These are phyloP conservation scores for Tardiomyces blankii DNA, from an alignment of 1,139 yeast species.

Conservation along the genomic window DNA sequence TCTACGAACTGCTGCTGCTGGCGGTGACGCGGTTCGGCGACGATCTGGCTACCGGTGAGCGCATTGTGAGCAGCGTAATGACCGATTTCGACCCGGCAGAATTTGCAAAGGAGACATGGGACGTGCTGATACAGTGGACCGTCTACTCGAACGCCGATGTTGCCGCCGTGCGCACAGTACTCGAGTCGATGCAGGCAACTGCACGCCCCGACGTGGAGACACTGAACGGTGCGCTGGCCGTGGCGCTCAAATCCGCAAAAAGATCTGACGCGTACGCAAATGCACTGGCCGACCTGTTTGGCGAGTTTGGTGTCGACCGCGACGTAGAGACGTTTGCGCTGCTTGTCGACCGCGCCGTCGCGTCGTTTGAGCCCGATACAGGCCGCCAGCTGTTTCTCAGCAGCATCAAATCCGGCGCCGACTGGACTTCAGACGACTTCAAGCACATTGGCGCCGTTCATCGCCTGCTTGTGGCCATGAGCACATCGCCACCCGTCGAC, in stretches of 20 bases:
- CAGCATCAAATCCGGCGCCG: conserved; percentile 30
- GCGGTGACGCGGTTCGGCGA: conserved; percentile 16
- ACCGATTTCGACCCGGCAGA: conserved; percentile 5
- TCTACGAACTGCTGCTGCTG: conserved; percentile 18
- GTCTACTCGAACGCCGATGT: conserved; percentile 14
- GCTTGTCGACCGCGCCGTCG: conserved; percentile 18
- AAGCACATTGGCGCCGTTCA: conserved; percentile 25
- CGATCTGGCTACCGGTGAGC: conserved; percentile 10
- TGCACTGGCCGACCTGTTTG: conserved; percentile 14
- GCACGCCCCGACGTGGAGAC: conserved; percentile 19
- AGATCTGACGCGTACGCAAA: conserved; percentile 13
- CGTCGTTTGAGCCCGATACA: conserved; percentile 13
- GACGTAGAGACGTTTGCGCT: conserved; percentile 19
- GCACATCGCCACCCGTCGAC: conserved; percentile 18
- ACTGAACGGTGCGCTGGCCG: conserved; percentile 16
- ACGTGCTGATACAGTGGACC: conserved; percentile 24
- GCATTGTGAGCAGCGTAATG: conserved; percentile 10
- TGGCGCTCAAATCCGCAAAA: conserved; percentile 14
- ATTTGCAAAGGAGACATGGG: conserved; percentile 25
- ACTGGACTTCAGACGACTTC: conserved; percentile 32
- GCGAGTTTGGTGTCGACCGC: conserved; percentile 13
- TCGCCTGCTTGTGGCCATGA: conserved; percentile 21
- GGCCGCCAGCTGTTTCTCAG: conserved; percentile 29
- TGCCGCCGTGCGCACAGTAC: conserved; percentile 6
- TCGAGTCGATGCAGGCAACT: conserved; percentile 11